A percentile compares a stretch with the other conserved stretches of the same genome.
Conservation (phyloP, 2,329 filamentous ascomycete species). For the Diaporthe capsici region DNA sequence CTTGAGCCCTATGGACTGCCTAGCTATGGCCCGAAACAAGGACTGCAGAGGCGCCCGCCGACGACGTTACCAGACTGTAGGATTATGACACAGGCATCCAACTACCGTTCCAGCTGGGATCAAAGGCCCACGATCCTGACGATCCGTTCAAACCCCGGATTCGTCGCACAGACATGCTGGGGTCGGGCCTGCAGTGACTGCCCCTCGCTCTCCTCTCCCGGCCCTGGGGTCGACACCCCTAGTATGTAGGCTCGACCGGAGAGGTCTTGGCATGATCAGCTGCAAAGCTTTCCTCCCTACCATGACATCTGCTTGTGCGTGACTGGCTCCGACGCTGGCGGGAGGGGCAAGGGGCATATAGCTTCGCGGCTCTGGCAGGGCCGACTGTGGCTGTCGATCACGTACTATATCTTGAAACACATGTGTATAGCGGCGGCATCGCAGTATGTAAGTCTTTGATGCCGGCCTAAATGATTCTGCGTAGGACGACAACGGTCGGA, state of each 20-base stretch:
- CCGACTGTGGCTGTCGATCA: slow-evolving; percentile 27
- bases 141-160: slow-evolving; percentile 29
- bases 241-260: slow-evolving; percentile 18
- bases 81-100: slow-evolving; percentile 12
- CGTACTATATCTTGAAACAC: slow-evolving; percentile 30
- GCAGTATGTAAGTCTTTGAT: slow-evolving; percentile 23
- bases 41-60: slow-evolving; percentile 29
- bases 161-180: slow-evolving; percentile 34
- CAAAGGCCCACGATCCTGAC: slow-evolving; percentile 20
- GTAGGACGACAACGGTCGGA: slow-evolving; percentile 37
- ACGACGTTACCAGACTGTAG: slow-evolving; percentile 32
- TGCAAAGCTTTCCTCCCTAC: neutral
- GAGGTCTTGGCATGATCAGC: slow-evolving; percentile 32
- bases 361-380: slow-evolving; percentile 24
- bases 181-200: slow-evolving; percentile 16
- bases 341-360: neutral
- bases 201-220: slow-evolving; percentile 18
- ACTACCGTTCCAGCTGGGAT: slow-evolving; percentile 33
- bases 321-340: slow-evolving; percentile 15
- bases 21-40: slow-evolving; percentile 28
- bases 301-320: slow-evolving; percentile 16
- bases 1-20: slow-evolving; percentile 32
- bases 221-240: neutral
- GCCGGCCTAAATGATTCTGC: slow-evolving; percentile 13
- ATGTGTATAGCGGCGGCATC: slow-evolving; percentile 19